Evolutionary conservation across 2,329 filamentous ascomycete genomes (phyloP), one percentile per base, ranked within the genome.

Genomic region (Myriangium duriaei): DNA sequence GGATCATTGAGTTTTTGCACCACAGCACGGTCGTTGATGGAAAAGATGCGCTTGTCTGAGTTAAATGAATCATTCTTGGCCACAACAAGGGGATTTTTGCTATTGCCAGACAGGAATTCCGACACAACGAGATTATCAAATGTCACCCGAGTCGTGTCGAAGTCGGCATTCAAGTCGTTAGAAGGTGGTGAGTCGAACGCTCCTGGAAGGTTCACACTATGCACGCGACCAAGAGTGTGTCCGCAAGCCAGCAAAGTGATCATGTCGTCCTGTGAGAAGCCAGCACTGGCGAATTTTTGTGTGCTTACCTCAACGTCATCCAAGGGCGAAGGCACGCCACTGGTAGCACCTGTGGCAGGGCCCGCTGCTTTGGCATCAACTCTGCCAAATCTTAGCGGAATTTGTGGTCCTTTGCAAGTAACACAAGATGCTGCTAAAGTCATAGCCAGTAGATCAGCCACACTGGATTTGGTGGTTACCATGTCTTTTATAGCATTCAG

Each of bases 211-310:
- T 50, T 51, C 18, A 42, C 47, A 17, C 47, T 45, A 36, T 59
- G 55, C 6, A 59, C 54, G n/a, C 54, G 50, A 12, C 57, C 57
- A 19, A 60, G 45, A 2, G 49, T 52, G 39, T 60, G 57, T 2
- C 57, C 57, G 38, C 56, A 60, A 6, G 57, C 55, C 15, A 52
- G 49, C 18, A 60, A 36, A 11, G 42, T 45, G 30, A 53, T 44
- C 32, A 29, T 44, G 24, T 50, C 51, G 40, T 44, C 43, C 17
- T 47, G 45, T 12, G 43, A 51, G 28, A 60, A 49, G 3, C 55
- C 53, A 19, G 54, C 51, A 30, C 47, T 52, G 3, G 44, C 46
- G 31, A 60, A 59, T n/a, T 42, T 40, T 30, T 45, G 44, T 33
- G 47, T 46, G 3, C 52, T 51, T n/a, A 50, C 50, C 3, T 51